Percentiles rank a stretch among this genome's conserved stretches.
Evolutionary conservation across 1,139 yeast species (phyloP).

Genomic region (Debaryomyces singareniensis): DNA sequence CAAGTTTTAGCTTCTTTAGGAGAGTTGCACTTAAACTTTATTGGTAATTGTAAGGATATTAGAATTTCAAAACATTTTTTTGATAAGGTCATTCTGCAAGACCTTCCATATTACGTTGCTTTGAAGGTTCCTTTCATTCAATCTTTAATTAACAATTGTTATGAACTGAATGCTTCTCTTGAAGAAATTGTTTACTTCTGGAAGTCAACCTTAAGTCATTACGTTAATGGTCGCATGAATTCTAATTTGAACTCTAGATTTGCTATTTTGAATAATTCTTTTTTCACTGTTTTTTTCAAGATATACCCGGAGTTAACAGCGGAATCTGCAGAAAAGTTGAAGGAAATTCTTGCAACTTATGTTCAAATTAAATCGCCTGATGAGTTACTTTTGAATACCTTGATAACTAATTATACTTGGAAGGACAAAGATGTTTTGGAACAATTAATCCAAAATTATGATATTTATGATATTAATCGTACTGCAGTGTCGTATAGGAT

Average conservation of each 20-base stretch:
- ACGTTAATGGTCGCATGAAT: conserved; percentile 32
- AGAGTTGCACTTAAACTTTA: conserved; percentile 71
- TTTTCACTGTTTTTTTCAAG: conserved; percentile 63
- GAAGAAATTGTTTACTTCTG: conserved; percentile 58
- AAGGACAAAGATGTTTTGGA: conserved; percentile 58
- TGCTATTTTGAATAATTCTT: conserved; percentile 59
- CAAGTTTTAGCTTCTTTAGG: conserved; percentile 23
- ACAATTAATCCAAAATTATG: conserved; percentile 58
- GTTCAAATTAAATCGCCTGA: conserved; percentile 54
- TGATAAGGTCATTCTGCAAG: conserved; percentile 58
- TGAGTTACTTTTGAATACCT: conserved; percentile 74
- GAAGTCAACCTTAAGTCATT: conserved; percentile 54
- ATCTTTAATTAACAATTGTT: conserved; percentile 57
- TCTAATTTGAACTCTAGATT: conserved; percentile 49
- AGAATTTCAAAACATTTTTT: conserved; percentile 68
- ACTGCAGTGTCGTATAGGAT: conserved; percentile 75
- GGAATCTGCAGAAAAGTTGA: conserved; percentile 54
- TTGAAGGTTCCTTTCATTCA: conserved; percentile 75
- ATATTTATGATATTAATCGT: conserved; percentile 49
- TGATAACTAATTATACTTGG: conserved; percentile 70
- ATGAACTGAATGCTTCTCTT: conserved; percentile 52
- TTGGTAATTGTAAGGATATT: conserved; percentile 75
- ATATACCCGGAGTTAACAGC: conserved; percentile 47
- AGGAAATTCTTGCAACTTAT: conserved; percentile 52
- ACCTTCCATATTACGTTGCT: conserved; percentile 66